A percentile compares a stretch with the other conserved stretches of the same genome.
Evolutionary conservation across 2,329 filamentous ascomycete species (phyloP).

Genomic region (Dothideomycetes sp.): DNA sequence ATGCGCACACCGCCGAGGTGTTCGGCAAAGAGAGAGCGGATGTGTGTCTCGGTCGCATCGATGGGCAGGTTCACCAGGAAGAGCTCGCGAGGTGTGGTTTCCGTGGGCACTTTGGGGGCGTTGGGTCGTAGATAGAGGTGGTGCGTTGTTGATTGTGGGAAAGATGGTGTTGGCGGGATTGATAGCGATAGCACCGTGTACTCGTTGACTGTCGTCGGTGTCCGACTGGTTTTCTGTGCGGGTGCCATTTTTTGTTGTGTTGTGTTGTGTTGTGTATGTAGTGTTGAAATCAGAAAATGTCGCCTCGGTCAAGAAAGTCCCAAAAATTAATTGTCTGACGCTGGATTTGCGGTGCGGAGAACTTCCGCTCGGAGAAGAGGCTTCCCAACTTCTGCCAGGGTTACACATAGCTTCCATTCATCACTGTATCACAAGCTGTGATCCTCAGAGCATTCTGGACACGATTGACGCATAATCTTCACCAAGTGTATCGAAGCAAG

Average conservation of each 20-base stretch:
- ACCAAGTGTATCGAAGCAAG: not conserved
- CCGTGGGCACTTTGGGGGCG: conserved; percentile 65
- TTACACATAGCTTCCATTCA: too few relatives aligned
- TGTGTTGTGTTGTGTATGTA: not conserved
- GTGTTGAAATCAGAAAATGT: not conserved
- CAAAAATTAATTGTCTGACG: too few relatives aligned
- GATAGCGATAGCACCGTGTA: conserved; percentile 62
- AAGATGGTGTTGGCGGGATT: conserved; percentile 55
- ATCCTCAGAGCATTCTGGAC: too few relatives aligned
- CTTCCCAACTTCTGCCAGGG: too few relatives aligned
- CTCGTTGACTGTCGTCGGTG: conserved; percentile 40
- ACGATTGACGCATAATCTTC: too few relatives aligned
- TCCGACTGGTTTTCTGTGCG: conserved; percentile 11
- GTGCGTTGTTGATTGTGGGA: conserved; percentile 57
- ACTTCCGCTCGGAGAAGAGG: not conserved
- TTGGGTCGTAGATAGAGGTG: conserved; percentile 82
- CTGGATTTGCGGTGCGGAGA: conserved; percentile 1
- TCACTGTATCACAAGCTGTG: too few relatives aligned
- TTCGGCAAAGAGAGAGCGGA: conserved; percentile 64
- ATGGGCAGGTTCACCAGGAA: conserved; percentile 86
- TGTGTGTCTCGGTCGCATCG: conserved; percentile 68
- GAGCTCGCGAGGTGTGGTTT: conserved; percentile 66
- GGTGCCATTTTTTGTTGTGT: conserved; percentile 14
- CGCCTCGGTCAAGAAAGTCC: conserved; percentile 1
- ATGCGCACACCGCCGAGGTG: conserved; percentile 71